These are phyloP conservation scores for Lolium rigidum DNA, from an alignment of 176 grass and related monocot species.

Conservation along the genomic window DNA sequence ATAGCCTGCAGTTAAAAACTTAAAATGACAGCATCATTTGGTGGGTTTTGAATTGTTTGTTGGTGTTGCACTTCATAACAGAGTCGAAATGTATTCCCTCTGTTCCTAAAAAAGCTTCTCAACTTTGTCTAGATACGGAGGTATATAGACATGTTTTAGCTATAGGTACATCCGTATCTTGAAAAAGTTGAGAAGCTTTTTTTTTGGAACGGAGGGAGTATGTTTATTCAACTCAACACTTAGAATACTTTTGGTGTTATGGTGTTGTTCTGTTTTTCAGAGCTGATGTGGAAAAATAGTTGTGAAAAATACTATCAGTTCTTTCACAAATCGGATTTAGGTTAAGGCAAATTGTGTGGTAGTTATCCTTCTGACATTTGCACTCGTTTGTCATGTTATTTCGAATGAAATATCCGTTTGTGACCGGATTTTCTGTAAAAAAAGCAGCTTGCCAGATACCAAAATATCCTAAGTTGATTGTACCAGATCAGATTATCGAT, in stretches of 20 bases:
- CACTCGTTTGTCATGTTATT: not conserved
- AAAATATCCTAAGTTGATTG: not conserved
- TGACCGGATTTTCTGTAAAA: conserved; percentile 10
- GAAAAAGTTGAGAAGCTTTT: too few relatives aligned
- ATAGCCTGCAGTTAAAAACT: not conserved
- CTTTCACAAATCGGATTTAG: not conserved
- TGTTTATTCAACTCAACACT: conserved; percentile 24
- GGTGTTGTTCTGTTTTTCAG: not conserved
- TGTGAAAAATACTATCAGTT: not conserved
- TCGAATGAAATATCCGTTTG: not conserved
- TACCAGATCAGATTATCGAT: not conserved
- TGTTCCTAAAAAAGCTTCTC: too few relatives aligned
- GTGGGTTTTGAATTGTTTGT: conserved; percentile 20
- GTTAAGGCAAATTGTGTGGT: not conserved
- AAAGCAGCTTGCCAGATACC: not conserved
- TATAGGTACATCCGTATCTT: too few relatives aligned
- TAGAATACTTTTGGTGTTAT: not conserved
- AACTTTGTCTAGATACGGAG: too few relatives aligned
- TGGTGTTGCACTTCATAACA: conserved; percentile 1
- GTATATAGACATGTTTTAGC: too few relatives aligned
- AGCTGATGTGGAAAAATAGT: not conserved
- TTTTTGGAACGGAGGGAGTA: too few relatives aligned
- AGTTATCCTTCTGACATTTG: not conserved
- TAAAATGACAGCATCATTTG: conserved; percentile 12
- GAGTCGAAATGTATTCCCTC: not conserved